phyloP scores from a whole-genome alignment of 768 basidiomycete species.

The Pleurotus ostreatus region DNA sequence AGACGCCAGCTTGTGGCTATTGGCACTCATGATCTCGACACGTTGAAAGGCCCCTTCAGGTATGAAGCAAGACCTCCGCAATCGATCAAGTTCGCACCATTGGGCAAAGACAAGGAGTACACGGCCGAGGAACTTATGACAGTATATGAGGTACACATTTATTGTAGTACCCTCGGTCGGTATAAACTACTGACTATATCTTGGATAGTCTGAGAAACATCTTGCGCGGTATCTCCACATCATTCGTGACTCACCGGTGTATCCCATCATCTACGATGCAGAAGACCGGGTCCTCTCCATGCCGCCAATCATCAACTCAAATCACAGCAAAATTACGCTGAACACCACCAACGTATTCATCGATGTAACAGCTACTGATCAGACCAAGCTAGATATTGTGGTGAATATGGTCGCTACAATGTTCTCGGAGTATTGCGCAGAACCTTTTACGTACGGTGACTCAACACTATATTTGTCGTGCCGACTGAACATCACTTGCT shows the following conservation, averaged over 20 bases:
- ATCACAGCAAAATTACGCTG: slow-evolving; percentile 94
- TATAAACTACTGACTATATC: not conserved
- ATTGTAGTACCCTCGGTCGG: not conserved
- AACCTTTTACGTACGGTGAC: slow-evolving; percentile 80
- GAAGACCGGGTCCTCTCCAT: slow-evolving; percentile 87
- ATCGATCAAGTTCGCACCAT: slow-evolving; percentile 87
- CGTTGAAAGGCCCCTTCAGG: slow-evolving; percentile 80
- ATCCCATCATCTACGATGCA: slow-evolving; percentile 95
- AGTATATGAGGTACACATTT: slow-evolving; percentile 74
- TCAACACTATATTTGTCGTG: not conserved
- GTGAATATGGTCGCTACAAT: slow-evolving; percentile 93
- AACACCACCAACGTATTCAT: slow-evolving; percentile 94
- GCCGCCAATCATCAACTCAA: slow-evolving; percentile 98
- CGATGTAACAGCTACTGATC: slow-evolving; percentile 94
- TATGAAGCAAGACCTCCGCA: slow-evolving; percentile 80
- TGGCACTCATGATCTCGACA: slow-evolving; percentile 96
- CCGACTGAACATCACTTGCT: not conserved
- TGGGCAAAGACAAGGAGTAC: slow-evolving; percentile 75
- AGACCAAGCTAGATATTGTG: slow-evolving; percentile 94
- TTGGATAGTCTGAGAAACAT: slow-evolving; percentile 81
- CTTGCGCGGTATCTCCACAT: slow-evolving; percentile 86
- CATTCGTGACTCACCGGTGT: slow-evolving; percentile 91
- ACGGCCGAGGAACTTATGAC: slow-evolving; percentile 91
- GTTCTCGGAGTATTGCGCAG: slow-evolving; percentile 95
- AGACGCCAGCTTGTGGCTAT: slow-evolving; percentile 90